Evolutionary conservation across 2,329 filamentous ascomycete genomes (phyloP).

Genomic region (Fusarium sp.): DNA sequence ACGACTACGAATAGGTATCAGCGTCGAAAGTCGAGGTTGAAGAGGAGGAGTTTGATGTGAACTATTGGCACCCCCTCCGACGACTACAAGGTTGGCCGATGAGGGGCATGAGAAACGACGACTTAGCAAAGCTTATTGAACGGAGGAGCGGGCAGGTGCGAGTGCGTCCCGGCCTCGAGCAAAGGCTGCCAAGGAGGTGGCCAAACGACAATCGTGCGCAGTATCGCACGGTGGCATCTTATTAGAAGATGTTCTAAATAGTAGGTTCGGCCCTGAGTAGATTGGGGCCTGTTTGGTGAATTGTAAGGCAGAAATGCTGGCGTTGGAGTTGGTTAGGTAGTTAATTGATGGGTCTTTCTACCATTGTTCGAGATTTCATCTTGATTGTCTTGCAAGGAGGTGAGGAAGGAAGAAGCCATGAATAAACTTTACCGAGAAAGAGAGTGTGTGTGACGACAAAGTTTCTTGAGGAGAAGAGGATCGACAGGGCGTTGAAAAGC

Average conservation of each 20-base stretch:
- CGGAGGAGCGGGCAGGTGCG: neutral
- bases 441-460: neutral
- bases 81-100: neutral
- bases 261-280: neutral
- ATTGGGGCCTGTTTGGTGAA: conserved; percentile 5
- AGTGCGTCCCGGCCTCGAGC: neutral
- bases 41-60: neutral
- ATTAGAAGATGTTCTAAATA: neutral
- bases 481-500: conserved; percentile 5
- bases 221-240: neutral
- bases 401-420: neutral
- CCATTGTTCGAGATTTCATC: neutral
- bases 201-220: neutral
- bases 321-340: conserved; percentile 13
- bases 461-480: conserved; percentile 1
- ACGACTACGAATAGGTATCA: conserved; percentile 47
- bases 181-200: neutral
- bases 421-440: neutral
- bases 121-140: neutral
- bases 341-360: conserved; percentile 18
- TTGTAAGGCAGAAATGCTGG: conserved; percentile 13
- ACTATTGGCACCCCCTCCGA: neutral
- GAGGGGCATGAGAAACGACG: neutral
- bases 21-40: neutral
- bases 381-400: neutral